Evolutionary conservation across 2,329 filamentous ascomycete species (phyloP).

Genomic region (Colletotrichum sp.): DNA sequence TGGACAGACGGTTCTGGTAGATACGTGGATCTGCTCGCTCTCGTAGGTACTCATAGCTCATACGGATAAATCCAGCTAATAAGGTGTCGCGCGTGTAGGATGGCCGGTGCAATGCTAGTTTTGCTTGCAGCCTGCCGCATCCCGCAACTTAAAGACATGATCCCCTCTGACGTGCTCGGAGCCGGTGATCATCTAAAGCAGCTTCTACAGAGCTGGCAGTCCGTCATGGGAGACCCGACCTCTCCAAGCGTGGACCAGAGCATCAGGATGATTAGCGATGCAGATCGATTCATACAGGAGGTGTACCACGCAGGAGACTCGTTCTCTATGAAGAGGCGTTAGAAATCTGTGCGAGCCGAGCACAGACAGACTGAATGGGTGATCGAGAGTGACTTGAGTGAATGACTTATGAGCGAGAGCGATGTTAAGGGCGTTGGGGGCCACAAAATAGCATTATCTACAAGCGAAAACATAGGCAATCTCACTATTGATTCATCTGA

Average conservation of each 20-base stretch:
- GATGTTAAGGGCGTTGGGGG: neutral
- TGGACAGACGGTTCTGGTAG: slow-evolving; percentile 55
- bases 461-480: neutral
- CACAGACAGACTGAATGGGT: neutral
- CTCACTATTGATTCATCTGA: neutral
- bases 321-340: neutral
- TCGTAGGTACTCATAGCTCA: too few relatives aligned
- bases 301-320: slow-evolving; percentile 29
- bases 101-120: slow-evolving; percentile 55
- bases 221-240: slow-evolving; percentile 37
- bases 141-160: slow-evolving; percentile 38
- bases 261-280: slow-evolving; percentile 48
- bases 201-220: slow-evolving; percentile 47
- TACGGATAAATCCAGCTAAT: too few relatives aligned
- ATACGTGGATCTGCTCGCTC: slow-evolving; percentile 60
- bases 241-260: slow-evolving; percentile 54
- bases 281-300: slow-evolving; percentile 45
- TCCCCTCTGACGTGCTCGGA: slow-evolving; percentile 40
- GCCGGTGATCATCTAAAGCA: slow-evolving; percentile 46
- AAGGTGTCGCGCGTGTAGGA: slow-evolving; percentile 31
- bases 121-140: slow-evolving; percentile 50
- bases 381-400: neutral
- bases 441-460: neutral
- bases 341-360: neutral
- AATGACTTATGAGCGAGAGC: neutral